Percentiles rank a stretch among this genome's conserved stretches.
Evolutionary conservation across 1,284 basidiomycete genomes (phyloP).

Genomic region (Vanrija sp.): DNA sequence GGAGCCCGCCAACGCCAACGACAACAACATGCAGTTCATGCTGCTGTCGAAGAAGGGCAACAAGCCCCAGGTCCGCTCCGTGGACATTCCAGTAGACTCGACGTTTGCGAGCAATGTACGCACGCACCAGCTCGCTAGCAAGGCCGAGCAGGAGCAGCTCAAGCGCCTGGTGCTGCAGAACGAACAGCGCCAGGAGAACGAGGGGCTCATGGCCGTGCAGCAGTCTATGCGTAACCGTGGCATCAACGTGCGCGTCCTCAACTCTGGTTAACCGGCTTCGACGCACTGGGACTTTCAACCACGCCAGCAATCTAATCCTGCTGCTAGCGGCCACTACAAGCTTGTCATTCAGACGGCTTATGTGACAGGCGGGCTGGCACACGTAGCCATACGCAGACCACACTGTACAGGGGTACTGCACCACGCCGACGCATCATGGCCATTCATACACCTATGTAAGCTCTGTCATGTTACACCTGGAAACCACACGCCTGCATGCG

Average conservation of each 20-base stretch:
- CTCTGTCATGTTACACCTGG: not conserved
- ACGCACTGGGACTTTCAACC: too few relatives aligned
- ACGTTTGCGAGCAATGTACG: conserved; percentile 83
- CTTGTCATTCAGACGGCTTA: too few relatives aligned
- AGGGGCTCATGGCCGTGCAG: conserved; percentile 26
- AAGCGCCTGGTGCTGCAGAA: conserved; percentile 70
- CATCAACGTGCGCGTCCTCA: conserved; percentile 34
- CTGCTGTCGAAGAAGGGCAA: conserved; percentile 90
- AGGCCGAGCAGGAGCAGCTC: conserved; percentile 89
- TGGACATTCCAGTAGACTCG: conserved; percentile 81
- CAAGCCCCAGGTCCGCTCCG: conserved; percentile 78
- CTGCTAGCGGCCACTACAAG: too few relatives aligned
- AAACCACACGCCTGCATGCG: conserved; percentile 4
- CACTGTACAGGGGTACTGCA: too few relatives aligned
- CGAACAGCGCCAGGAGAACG: conserved; percentile 47
- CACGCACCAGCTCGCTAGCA: conserved; percentile 82
- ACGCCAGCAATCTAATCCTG: too few relatives aligned
- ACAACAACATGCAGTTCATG: conserved; percentile 77
- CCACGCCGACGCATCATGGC: too few relatives aligned
- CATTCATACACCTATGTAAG: not conserved
- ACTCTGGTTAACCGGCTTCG: conserved; percentile 9
- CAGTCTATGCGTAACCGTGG: conserved; percentile 33
- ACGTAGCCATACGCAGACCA: too few relatives aligned
- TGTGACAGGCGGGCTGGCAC: too few relatives aligned
- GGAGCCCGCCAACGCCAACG: conserved; percentile 26